Evolutionary conservation across 176 grass and related monocot genomes (phyloP).

Genomic region (Thinopyrum elongatum): DNA sequence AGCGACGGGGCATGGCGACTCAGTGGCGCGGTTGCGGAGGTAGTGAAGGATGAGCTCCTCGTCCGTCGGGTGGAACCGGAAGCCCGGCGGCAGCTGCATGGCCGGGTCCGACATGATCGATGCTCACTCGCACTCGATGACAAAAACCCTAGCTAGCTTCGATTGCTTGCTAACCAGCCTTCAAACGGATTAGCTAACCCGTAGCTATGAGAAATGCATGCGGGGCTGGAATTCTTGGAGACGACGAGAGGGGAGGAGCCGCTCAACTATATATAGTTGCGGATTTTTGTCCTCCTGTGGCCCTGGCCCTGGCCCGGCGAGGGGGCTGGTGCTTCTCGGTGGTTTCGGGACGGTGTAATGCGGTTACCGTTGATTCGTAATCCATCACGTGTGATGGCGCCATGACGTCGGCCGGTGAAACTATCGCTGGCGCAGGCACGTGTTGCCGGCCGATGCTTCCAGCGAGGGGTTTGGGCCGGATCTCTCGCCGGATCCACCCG

Average conservation of each 20-base stretch:
- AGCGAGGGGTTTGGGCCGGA: not conserved
- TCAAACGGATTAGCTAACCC: not conserved
- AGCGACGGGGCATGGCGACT: constrained; percentile 59
- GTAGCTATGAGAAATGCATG: constrained; percentile 10
- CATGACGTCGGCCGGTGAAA: constrained; percentile 19
- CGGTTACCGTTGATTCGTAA: constrained; percentile 17
- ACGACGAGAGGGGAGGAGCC: constrained; percentile 34
- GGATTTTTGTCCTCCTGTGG: constrained; percentile 44
- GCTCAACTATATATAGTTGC: constrained; percentile 50
- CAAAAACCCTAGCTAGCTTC: not conserved
- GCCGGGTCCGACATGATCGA: constrained; percentile 56
- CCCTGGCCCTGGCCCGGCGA: not conserved
- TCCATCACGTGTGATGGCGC: constrained; percentile 8
- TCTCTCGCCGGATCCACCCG: not conserved
- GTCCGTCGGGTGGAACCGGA: constrained; percentile 97
- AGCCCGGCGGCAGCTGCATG: constrained; percentile 80
- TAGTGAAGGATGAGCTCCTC: constrained; percentile 95
- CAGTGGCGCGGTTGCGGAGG: constrained; percentile 69
- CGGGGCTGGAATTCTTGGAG: constrained; percentile 57
- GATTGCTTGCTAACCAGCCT: no score
- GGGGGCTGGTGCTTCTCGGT: not conserved
- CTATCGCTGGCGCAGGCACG: constrained; percentile 18
- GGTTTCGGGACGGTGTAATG: not conserved
- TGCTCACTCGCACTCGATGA: not conserved
- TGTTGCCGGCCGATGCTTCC: not conserved